Base-by-base conservation (phyloP, 805 yeast species). In the Myxozyma neotropica region DNA sequence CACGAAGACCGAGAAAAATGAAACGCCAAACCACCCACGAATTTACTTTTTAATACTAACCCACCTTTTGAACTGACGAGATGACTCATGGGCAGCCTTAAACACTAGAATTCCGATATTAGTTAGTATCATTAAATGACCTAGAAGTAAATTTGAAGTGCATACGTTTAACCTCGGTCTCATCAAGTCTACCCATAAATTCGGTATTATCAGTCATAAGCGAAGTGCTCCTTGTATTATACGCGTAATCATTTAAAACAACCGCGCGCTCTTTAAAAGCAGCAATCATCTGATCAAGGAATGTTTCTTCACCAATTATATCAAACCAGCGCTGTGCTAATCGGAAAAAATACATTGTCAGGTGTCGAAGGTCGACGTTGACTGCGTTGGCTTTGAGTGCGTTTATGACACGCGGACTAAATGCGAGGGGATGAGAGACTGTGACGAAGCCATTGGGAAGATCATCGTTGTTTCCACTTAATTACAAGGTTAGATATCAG, bases 261-360 rank as follows among this genome's bases (percentile, higher is more conserved):
- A 84, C 81, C 0, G 91, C 81, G 43, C 98, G 77, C 47, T 80
- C 81, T 57, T 83, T 80, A 29, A 89, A 69, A 78, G 91, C 70
- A 19, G 66, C 69, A 51, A 70, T 72, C 1, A 79, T 76, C 2
- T 82, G 79, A 6, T 79, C 79, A 0, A 84, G 79, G 38, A 91
- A 74, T 55, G 83, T 86, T 19, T 77, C 77, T 70, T 89, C 94
- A 23, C 78, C 81, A 70, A 86, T 89, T 73, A 92, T 75, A 47
- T 78, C 71, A 8, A 87, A 81, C 97, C 98, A 93, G 68, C 85
- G 84, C 55, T 85, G 84, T 4, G 87, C 87, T 27, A 91, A 72
- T 23, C 80, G 76, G 67, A 87, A 89, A 72, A 82, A 94, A 67
- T 88, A 81, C 0, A 91, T 81, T 54, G 81, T 76, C 38, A 86